A percentile compares a stretch with the other conserved stretches of the same genome.
phyloP scores from a whole-genome alignment of 805 yeast species.

The Ogataea thermomethanolica region DNA sequence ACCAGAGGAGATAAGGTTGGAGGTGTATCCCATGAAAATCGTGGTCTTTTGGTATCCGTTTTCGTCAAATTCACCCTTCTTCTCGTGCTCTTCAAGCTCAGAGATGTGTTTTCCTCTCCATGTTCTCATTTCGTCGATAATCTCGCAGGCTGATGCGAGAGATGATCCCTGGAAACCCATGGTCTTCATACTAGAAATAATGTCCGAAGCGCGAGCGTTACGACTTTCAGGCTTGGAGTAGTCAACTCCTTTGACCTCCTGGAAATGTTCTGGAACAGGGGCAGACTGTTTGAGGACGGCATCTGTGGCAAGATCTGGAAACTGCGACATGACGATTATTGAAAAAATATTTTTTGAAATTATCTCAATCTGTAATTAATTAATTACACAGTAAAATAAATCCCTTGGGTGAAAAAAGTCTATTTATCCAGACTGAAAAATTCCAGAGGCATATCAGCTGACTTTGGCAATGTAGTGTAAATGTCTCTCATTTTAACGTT shows the following conservation, averaged over 20 bases:
- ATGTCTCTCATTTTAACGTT: slow-evolving; percentile 28
- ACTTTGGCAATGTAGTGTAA: slow-evolving; percentile 31
- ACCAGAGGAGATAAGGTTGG: slow-evolving; percentile 93
- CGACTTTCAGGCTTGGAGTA: slow-evolving; percentile 74
- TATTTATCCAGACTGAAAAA: slow-evolving; percentile 6
- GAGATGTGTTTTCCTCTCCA: slow-evolving; percentile 87
- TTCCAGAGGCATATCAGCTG: slow-evolving; percentile 22
- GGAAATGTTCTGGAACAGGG: slow-evolving; percentile 79
- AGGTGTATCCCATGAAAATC: slow-evolving; percentile 92
- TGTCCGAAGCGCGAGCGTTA: slow-evolving; percentile 74
- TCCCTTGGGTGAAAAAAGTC: background rate
- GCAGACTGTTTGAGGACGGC: slow-evolving; percentile 87
- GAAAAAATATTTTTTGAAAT: background rate
- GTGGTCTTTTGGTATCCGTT: slow-evolving; percentile 81
- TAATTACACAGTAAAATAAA: too few relatives aligned
- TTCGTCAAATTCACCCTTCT: slow-evolving; percentile 74
- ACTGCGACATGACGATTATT: slow-evolving; percentile 9
- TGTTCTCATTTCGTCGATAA: slow-evolving; percentile 84
- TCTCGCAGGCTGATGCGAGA: slow-evolving; percentile 83
- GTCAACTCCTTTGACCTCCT: slow-evolving; percentile 83
- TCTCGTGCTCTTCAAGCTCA: slow-evolving; percentile 64
- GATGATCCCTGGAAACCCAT: slow-evolving; percentile 98
- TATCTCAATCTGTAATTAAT: background rate
- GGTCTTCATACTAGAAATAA: slow-evolving; percentile 77
- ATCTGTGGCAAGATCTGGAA: slow-evolving; percentile 78